Conservation (phyloP, 2,329 filamentous ascomycete genomes). For the Fusarium acutatum region DNA sequence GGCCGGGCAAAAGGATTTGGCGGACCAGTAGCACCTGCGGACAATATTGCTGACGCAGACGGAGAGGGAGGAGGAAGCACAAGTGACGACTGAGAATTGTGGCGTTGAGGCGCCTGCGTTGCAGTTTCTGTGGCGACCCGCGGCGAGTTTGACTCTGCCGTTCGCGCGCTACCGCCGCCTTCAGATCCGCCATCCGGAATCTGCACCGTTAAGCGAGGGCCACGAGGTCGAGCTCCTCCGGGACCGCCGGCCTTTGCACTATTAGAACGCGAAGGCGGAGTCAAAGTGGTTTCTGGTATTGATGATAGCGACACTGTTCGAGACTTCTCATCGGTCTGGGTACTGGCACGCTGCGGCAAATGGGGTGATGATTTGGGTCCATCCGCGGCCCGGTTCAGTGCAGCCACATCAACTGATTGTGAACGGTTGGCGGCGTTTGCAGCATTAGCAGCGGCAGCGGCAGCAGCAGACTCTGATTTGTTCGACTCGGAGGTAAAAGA, state of each 20-base stretch:
- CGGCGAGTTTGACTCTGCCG: constrained; percentile 74
- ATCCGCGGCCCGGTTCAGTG: constrained; percentile 60
- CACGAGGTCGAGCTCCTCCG: constrained; percentile 76
- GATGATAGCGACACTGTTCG: constrained; percentile 66
- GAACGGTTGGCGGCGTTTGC: constrained; percentile 56
- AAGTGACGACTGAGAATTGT: constrained; percentile 70
- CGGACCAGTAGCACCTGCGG: constrained; percentile 89
- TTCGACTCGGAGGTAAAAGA: constrained; percentile 66
- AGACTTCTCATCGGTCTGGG: constrained; percentile 56
- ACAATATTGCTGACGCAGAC: constrained; percentile 83
- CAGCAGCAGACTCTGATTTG: constrained; percentile 48
- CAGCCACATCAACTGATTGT: constrained; percentile 71
- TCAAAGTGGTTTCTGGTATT: constrained; percentile 70
- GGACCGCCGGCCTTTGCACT: constrained; percentile 67
- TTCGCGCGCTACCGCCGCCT: constrained; percentile 67
- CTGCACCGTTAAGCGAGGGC: constrained; percentile 86
- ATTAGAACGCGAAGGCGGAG: constrained; percentile 80
- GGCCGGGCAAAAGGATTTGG: constrained; percentile 96
- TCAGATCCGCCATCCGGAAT: constrained; percentile 94
- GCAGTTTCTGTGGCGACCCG: constrained; percentile 67
- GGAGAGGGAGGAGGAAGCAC: constrained; percentile 94
- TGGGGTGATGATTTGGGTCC: constrained; percentile 66
- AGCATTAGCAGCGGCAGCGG: constrained; percentile 41
- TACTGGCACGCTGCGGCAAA: constrained; percentile 58
- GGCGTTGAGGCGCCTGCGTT: constrained; percentile 61